Conservation (phyloP, 305 asterid genomes). For the Ilex paraguariensis region DNA sequence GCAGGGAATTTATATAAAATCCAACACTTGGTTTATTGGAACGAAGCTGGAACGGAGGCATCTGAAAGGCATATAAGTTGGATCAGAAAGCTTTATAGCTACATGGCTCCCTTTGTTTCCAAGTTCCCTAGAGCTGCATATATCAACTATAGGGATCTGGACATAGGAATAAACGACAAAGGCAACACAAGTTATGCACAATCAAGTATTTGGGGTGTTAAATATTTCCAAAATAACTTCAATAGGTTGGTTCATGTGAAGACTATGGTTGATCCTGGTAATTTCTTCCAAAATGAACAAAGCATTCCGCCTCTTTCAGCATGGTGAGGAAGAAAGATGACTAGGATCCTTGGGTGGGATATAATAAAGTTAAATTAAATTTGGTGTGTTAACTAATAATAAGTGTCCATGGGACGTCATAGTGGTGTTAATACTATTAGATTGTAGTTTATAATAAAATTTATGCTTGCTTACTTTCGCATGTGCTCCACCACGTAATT, state of each 20-base stretch:
- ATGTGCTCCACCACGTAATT: no score
- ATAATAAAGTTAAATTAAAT: no score
- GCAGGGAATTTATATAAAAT: not conserved
- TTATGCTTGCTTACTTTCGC: no score
- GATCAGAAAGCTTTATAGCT: not conserved
- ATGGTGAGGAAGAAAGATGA: no score
- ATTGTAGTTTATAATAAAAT: no score
- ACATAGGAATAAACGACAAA: not conserved
- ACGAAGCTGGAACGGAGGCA: not conserved
- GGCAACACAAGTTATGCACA: not conserved
- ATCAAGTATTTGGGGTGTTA: constrained; percentile 1
- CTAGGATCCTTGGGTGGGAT: no score
- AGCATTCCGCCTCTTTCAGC: not conserved
- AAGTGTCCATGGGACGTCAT: no score
- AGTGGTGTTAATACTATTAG: no score
- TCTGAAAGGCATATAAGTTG: not conserved
- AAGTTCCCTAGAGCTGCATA: constrained; percentile 21
- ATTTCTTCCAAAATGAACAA: not conserved
- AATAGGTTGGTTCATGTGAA: not conserved
- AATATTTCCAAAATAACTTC: not conserved
- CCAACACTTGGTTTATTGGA: not conserved
- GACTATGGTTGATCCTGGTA: not conserved
- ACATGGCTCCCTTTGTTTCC: not conserved
- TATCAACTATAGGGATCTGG: not conserved
- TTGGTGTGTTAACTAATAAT: no score